A percentile compares a stretch with the other conserved stretches of the same genome.
phyloP scores from a whole-genome alignment of 1,284 basidiomycete genomes.

The Ustilago curta region DNA sequence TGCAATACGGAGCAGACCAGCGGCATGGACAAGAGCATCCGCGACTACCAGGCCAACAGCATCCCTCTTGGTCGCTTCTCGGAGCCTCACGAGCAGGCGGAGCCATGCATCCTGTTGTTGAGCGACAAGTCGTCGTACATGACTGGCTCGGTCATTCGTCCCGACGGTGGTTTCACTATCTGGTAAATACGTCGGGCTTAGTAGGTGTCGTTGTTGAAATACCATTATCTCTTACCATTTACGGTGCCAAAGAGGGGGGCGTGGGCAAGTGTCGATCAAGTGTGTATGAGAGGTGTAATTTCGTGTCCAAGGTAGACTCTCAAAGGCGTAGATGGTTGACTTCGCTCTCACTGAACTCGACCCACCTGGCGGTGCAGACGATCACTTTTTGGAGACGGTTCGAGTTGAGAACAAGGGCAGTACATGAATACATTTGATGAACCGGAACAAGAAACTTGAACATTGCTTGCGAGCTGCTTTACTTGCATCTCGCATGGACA shows the following conservation, averaged over 20 bases:
- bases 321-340: too few relatives aligned
- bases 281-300: too few relatives aligned
- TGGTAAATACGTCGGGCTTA: conserved; percentile 47
- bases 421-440: conserved; percentile 7
- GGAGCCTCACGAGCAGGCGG: conserved; percentile 68
- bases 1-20: conserved; percentile 70
- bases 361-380: too few relatives aligned
- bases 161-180: conserved; percentile 68
- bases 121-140: conserved; percentile 67
- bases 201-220: too few relatives aligned
- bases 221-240: too few relatives aligned
- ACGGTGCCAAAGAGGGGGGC: too few relatives aligned
- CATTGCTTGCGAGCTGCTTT: neutral
- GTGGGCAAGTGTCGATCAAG: too few relatives aligned
- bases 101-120: conserved; percentile 63
- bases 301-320: too few relatives aligned
- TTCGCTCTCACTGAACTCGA: too few relatives aligned
- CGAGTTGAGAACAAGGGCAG: neutral
- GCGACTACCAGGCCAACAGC: conserved; percentile 66
- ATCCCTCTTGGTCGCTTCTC: conserved; percentile 68
- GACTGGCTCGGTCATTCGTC: conserved; percentile 59
- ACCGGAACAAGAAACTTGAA: neutral
- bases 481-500: conserved; percentile 67
- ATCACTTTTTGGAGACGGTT: neutral
- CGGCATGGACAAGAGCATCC: conserved; percentile 66